Evolutionary conservation across 2,329 filamentous ascomycete species (phyloP), one percentile per base, ranked within the genome.

Genomic region (Cyclaneusma minus): DNA sequence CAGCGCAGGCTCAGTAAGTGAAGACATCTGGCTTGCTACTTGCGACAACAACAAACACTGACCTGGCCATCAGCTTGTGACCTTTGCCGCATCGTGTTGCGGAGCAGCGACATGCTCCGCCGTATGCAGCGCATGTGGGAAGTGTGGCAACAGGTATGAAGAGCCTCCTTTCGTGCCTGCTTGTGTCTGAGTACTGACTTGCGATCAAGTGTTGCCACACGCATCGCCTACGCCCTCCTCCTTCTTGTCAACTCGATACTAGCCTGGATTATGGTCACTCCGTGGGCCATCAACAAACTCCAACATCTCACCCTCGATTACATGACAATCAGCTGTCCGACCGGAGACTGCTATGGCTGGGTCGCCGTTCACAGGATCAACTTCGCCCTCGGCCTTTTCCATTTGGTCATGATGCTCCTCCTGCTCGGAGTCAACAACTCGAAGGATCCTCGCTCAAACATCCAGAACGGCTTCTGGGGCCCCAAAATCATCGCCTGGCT

Each of bases 391-490:
- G 89, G 85, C 16, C 61, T 94, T 28, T 93, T 98, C 58, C 89
- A 98, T 53, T 63, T 91, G 24, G 64, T 93, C 36, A 70, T 95
- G 41, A 84, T 82, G 4, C 58, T 83, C 25, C 64, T 94, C 33
- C 66, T 98, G 22, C 62, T 95, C 29, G 89, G 89, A 27, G 84
- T 98, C 27, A 71, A 69, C 28, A 83, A 74, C 24, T 89, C 85
- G 13, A 89, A 81, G 51, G 80, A 92, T 49, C 78, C 79, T 22
- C 77, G 89, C 37, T 85, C 89, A 3, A 68, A 72, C 11, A 67
- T 98, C 28, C 89, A 98, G 49, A 98, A 98, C 55, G 89, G 87
- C n/a, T 98, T 83, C 54, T 98, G 89, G 89, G 89, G 85, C 2
- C 89, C 89, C 23, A 98, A 98, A 58, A 66, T 98, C 31, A 69